Evolutionary conservation across 495 filamentous ascomycete species (phyloP).

Genomic region (Pyrenula aspistea): DNA sequence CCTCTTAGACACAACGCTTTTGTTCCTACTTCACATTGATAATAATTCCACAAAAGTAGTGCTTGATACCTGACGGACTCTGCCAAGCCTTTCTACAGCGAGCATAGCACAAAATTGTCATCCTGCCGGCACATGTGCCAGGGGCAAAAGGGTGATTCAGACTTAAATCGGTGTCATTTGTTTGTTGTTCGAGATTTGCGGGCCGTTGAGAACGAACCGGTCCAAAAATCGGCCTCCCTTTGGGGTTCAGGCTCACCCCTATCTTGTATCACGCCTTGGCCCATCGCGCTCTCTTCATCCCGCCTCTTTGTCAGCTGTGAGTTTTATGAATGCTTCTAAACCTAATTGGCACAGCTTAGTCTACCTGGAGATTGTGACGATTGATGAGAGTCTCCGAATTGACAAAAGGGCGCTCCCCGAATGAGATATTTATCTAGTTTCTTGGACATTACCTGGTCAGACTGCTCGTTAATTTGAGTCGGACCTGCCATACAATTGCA

Average conservation of each 20-base stretch:
- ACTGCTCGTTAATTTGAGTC: neutral
- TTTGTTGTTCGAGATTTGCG: neutral
- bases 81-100: neutral
- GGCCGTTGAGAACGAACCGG: neutral
- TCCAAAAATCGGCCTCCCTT: neutral
- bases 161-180: neutral
- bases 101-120: neutral
- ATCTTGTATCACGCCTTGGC: neutral
- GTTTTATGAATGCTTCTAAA: neutral
- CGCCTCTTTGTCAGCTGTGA: neutral
- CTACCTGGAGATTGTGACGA: neutral
- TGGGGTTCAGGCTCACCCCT: neutral
- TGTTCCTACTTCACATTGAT: neutral
- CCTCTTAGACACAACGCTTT: neutral
- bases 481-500: neutral
- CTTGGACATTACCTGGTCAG: neutral
- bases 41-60: neutral
- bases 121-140: neutral
- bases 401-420: neutral
- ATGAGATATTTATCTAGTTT: neutral
- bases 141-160: neutral
- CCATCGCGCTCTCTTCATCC: neutral
- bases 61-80: neutral
- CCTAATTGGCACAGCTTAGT: neutral
- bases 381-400: neutral